Base-by-base conservation (phyloP, 2,329 filamentous ascomycete genomes). In the Massarina eburnea region DNA sequence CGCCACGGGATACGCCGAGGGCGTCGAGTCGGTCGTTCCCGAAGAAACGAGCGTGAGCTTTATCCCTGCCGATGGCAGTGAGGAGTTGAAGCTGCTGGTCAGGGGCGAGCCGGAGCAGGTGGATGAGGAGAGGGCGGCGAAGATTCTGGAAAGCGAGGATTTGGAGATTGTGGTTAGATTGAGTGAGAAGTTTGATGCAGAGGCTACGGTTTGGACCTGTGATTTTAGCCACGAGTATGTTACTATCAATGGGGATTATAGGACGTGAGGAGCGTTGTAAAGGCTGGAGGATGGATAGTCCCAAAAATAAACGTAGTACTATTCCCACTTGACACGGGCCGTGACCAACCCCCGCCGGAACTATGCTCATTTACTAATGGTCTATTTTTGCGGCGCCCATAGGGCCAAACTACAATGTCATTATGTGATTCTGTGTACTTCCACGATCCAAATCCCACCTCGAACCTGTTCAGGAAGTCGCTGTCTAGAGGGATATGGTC, bases 141-240 rank as follows among this genome's bases (percentile, higher is more conserved):
- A 91, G 76, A 91, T 95, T 43, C 70, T 95, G 40, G 83, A 88
- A 58, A 80, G 82, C 54, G 88, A 91, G 65, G 70, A 94, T 63
- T 69, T 94, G 51, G 87, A 92, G 72, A 91, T 95, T 50, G 68
- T 88, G 29, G 86, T 95, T 4, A 79, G 78, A 46, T 67, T 95
- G 43, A 88, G 87, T 20, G 87, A 86, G 36, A 85, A 83, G 32
- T 69, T 69, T 40, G 75, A 79, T 26, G 78, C 84, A 64, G 81
- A 86, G 67, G 85, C 86, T 1, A 82, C 84, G 4, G 89, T 89
- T 68, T 94, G 88, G 84, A 94, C 89, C 30, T 94, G 89, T 64
- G 89, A 95, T 68, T 89, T 91, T 58, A 90, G 86, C 64, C 88
- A 91, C 64, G 88, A 91, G 76, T 95, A 85, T 72, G 82, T 85